These are phyloP conservation scores for Umbelopsis isabellina DNA, from an alignment of 192 early-diverging fungal species.

Conservation along the genomic window DNA sequence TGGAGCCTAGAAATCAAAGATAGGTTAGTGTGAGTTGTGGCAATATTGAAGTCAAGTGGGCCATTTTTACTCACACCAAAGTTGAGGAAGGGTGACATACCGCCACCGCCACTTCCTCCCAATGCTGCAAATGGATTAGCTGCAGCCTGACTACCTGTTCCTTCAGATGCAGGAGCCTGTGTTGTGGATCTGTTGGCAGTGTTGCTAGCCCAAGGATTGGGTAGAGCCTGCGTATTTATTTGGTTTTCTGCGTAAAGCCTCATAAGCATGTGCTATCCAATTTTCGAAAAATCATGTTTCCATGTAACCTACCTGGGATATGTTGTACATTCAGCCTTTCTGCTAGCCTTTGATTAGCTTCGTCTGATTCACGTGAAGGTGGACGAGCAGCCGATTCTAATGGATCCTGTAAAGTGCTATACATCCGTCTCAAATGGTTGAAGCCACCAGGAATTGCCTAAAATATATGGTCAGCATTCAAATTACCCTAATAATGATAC, in stretches of 20 bases:
- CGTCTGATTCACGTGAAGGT: constrained; percentile 47
- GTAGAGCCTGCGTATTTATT: constrained; percentile 56
- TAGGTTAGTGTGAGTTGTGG: not conserved
- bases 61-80: not conserved
- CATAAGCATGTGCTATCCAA: not conserved
- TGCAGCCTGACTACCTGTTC: not conserved
- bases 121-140: constrained; percentile 36
- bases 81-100: not conserved
- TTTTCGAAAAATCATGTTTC: not conserved
- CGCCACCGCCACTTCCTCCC: not conserved
- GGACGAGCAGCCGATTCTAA: constrained; percentile 53
- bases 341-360: constrained; percentile 55
- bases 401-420: constrained; percentile 59
- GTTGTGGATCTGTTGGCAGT: not conserved
- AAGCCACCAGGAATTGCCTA: constrained; percentile 66
- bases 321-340: constrained; percentile 57
- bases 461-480: not conserved
- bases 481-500: not conserved
- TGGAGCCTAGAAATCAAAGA: not conserved
- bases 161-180: not conserved
- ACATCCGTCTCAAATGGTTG: constrained; percentile 63
- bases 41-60: not conserved
- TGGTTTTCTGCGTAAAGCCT: constrained; percentile 41
- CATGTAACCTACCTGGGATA: constrained; percentile 37
- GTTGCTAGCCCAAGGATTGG: constrained; percentile 58